Evolutionary conservation across 1,284 basidiomycete genomes (phyloP).

Genomic region (Cerioporus squamosus): DNA sequence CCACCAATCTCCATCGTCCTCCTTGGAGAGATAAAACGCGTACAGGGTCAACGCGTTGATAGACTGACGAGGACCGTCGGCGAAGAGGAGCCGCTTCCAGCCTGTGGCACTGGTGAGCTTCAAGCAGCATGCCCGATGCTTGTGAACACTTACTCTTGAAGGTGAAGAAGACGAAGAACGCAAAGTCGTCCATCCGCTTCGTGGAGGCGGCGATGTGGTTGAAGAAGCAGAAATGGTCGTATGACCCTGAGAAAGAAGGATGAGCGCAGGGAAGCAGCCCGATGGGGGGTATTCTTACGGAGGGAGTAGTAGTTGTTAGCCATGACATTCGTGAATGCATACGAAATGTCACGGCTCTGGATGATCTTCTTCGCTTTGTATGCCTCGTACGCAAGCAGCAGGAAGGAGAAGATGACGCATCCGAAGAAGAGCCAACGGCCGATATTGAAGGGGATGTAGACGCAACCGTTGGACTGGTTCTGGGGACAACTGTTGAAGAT

Average conservation of each 20-base stretch:
- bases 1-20: constrained; percentile 69
- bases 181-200: constrained; percentile 96
- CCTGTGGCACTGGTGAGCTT: constrained; percentile 48
- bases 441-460: constrained; percentile 87
- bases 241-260: constrained; percentile 72
- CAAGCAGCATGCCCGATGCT: neutral
- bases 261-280: neutral
- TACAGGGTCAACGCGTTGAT: constrained; percentile 96
- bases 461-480: constrained; percentile 62
- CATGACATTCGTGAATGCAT: constrained; percentile 97
- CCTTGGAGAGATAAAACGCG: constrained; percentile 85
- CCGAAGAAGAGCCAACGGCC: constrained; percentile 98
- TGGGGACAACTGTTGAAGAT: constrained; percentile 78
- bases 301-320: constrained; percentile 95
- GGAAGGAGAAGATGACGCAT: constrained; percentile 97
- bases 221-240: constrained; percentile 98
- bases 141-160: constrained; percentile 82
- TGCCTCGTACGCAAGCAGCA: constrained; percentile 90
- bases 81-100: constrained; percentile 94
- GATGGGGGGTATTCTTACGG: constrained; percentile 54
- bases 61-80: constrained; percentile 96
- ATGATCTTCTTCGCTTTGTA: constrained; percentile 94
- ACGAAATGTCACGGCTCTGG: constrained; percentile 93
- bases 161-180: constrained; percentile 99
- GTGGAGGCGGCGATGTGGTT: constrained; percentile 95